Evolutionary conservation across 495 filamentous ascomycete genomes (phyloP), one percentile per base, ranked within the genome.

Genomic region (Glonium stellatum): DNA sequence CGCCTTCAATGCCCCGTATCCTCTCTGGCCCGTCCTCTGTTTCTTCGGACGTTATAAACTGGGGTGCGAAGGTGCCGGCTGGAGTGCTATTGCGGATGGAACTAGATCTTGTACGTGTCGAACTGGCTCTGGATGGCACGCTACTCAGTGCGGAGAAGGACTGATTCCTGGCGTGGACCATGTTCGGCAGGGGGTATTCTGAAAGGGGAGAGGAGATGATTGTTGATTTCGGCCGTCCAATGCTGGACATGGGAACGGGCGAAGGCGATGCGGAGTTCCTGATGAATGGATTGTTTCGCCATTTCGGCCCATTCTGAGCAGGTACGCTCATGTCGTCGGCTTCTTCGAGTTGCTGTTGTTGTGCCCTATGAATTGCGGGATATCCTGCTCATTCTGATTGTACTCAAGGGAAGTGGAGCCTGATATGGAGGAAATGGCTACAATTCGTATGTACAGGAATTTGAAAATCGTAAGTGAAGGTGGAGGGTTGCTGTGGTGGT

Each of bases 1-100:
- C 91, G 49, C 90, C 92, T 71, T 96, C 91, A 54, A 93, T 86
- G 5, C 87, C 86, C 18, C 83, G 81, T 19, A 92, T 84, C 36
- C 80, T 72, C 63, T 95, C 88, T 19, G 80, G 73, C 18, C 76
- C 82, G 37, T 82, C 80, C 58, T 84, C 78, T 65, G 87, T 71
- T 55, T 89, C 86, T 61, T 92, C 89, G 1, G 84, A 80, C 68
- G 92, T 95, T 72, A 99, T 97, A 70, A 97, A 97, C 15, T 87
- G 86, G 4, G 95, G 93, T 39, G 95, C 91, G 75, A 99, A 99
- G 23, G 93, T 99, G 51, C 82, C 86, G 0, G 77, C 81, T 0
- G 84, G 61, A 71, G 53, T 69, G 73, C 65, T 76, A 76, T 73
- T 67, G 68, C 75, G 80, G 23, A 71, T 75, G 2, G 89, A 91